Evolutionary conservation across 768 basidiomycete species (phyloP).

Genomic region (Lactifluus rugatus): DNA sequence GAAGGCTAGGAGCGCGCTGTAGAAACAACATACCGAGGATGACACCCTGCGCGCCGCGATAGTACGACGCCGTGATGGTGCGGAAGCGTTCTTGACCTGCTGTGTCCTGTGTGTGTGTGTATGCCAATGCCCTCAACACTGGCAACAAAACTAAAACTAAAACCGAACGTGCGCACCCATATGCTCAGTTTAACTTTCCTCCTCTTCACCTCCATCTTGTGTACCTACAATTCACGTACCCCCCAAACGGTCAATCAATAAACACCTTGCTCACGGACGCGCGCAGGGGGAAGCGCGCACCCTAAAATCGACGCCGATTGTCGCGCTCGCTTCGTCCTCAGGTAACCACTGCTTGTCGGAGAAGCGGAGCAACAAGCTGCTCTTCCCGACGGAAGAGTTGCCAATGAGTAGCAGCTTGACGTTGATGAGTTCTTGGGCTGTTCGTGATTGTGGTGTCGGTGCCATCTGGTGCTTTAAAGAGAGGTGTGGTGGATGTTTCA

Average conservation of each 20-base stretch:
- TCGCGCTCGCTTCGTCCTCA: conserved; percentile 81
- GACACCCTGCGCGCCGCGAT: conserved; percentile 79
- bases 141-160: background rate
- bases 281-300: too few species aligned
- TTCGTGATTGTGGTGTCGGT: background rate
- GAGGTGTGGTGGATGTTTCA: background rate
- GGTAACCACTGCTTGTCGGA: conserved; percentile 94
- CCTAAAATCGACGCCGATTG: conserved; percentile 78
- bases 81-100: conserved; percentile 96
- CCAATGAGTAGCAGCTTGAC: conserved; percentile 80
- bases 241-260: too few species aligned
- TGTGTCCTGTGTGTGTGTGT: conserved; percentile 87
- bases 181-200: conserved; percentile 89
- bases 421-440: conserved; percentile 36
- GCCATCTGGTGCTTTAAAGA: background rate
- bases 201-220: conserved; percentile 79
- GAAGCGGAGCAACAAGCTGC: conserved; percentile 85
- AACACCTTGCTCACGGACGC: too few species aligned
- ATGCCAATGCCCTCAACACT: background rate
- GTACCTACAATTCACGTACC: conserved; percentile 66
- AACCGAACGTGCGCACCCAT: conserved; percentile 66
- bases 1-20: background rate
- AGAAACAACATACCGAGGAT: conserved; percentile 47
- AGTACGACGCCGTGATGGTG: conserved; percentile 92
- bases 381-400: conserved; percentile 88